Evolutionary conservation across 305 asterid species (phyloP), one percentile per base, ranked within the genome.

Genomic region (Fraxinus dipetala): DNA sequence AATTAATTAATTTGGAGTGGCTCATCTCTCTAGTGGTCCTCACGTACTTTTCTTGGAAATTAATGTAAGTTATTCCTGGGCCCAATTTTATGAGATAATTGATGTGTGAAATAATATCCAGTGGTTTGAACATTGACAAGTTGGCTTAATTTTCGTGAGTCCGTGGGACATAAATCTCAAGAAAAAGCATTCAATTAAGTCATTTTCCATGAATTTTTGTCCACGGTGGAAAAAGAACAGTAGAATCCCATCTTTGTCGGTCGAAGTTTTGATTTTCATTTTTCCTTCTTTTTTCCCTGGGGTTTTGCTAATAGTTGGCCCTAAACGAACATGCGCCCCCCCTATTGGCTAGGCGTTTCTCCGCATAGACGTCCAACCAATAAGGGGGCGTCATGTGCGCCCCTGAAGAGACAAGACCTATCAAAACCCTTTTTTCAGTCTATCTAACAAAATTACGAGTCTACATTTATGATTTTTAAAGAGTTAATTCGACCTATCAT

Each of bases 181-280:
- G 78, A 35, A 75, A 61, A 61, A 79, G 81, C 81, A 80, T 69
- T 36, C 31, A 34, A 30, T 45, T 45, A 9, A 18, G 78, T 70
- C 56, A n/a, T 70, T 69, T 3, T 70, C 79, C 34, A n/a, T 79
- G 16, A 2, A 5, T 28, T 72, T 30, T 80, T 26, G 51, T 70
- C 72, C 54, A 13, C 34, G 35, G 6, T 6, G 56, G 11, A 5
- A 72, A 40, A 26, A 7, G 6, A 43, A 79, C 14, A 43, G 9
- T 59, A 22, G 26, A 73, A 31, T 77, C 72, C 26, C 54, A 70
- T 16, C 22, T 45, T 10, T 85, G 85, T 85, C 85, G 87, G 85
- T 81, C 48, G 85, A 80, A 28, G 22, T 18, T 48, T 48, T 48
- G 59, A 14, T 14, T 48, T 14, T 48, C 59, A 48, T 48, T 48